Conservation (phyloP, 1,284 basidiomycete species). For the Cryptococcus deneoformans region DNA sequence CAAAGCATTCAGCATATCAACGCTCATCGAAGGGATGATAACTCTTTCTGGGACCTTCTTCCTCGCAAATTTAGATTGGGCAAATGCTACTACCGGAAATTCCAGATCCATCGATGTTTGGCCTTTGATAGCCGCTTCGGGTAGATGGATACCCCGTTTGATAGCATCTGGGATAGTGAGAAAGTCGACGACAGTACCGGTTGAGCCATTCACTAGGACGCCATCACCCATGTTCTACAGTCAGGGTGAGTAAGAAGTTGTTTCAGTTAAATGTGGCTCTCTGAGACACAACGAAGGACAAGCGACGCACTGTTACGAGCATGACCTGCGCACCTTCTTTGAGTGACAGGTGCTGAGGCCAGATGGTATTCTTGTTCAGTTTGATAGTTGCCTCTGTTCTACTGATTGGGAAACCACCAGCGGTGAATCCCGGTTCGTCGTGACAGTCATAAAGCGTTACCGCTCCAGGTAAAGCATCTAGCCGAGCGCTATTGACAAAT, state of each 20-base stretch:
- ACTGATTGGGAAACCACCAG: constrained; percentile 13
- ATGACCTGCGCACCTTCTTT: constrained; percentile 41
- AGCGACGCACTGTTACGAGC: constrained; percentile 31
- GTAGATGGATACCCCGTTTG: constrained; percentile 9
- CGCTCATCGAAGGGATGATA: constrained; percentile 22
- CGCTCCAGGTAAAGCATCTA: constrained; percentile 17
- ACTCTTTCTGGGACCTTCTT: constrained; percentile 5
- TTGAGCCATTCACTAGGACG: constrained; percentile 23
- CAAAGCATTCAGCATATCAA: constrained; percentile 28
- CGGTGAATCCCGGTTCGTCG: constrained; percentile 25
- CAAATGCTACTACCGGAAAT: constrained; percentile 36
- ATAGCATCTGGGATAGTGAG: constrained; percentile 15
- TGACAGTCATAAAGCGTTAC: constrained; percentile 12
- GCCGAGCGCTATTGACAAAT: constrained; percentile 21
- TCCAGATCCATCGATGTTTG: background rate
- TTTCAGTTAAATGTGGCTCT: background rate
- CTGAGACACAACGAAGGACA: background rate
- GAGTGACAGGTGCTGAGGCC: constrained; percentile 22
- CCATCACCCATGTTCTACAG: constrained; percentile 24
- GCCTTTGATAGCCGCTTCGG: constrained; percentile 3
- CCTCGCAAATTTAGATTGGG: constrained; percentile 16
- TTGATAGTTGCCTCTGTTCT: constrained; percentile 19
- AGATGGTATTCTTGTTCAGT: constrained; percentile 30
- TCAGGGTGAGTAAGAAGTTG: background rate
- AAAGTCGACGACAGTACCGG: constrained; percentile 23